phyloP scores from a whole-genome alignment of 2,329 filamentous ascomycete genomes.

The Pseudogymnoascus verrucosus region DNA sequence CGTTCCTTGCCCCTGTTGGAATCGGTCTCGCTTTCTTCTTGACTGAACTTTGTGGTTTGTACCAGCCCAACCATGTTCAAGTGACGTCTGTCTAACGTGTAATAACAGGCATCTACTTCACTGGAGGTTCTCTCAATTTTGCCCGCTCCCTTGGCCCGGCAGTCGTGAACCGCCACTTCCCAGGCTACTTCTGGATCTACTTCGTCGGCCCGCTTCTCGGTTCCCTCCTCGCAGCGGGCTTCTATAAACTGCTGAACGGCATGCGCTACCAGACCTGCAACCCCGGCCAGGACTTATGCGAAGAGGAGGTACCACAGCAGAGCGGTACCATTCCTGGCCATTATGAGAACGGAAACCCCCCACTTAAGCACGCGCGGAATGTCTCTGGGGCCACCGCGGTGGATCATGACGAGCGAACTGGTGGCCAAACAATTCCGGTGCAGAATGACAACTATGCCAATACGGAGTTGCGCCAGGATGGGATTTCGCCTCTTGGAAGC shows the following conservation, averaged over 20 bases:
- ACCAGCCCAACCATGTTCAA: conserved; percentile 6
- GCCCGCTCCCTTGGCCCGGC: conserved; percentile 39
- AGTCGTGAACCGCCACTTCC: conserved; percentile 35
- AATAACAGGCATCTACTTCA: conserved; percentile 36
- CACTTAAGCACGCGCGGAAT: neutral
- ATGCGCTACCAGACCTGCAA: conserved; percentile 45
- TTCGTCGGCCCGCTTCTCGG: conserved; percentile 45
- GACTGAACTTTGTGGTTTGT: conserved; percentile 33
- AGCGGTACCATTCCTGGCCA: neutral
- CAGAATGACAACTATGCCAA: neutral
- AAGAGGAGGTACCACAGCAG: neutral
- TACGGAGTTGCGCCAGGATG: neutral
- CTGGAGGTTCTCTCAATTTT: conserved; percentile 41
- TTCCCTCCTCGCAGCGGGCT: conserved; percentile 37
- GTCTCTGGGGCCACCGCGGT: conserved; percentile 5
- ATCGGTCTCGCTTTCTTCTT: conserved; percentile 41
- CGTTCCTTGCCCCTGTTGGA: conserved; percentile 40
- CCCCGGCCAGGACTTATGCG: conserved; percentile 36
- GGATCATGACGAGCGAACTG: neutral
- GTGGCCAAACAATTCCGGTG: neutral
- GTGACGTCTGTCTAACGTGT: neutral
- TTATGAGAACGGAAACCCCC: neutral
- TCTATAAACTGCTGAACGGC: conserved; percentile 43
- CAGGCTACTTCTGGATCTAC: conserved; percentile 42
- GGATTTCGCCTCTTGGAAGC: neutral